Evolutionary conservation across 352 stramenopile species (phyloP), one percentile per base, ranked within the genome.

Genomic region (Pythium myriotylum): DNA sequence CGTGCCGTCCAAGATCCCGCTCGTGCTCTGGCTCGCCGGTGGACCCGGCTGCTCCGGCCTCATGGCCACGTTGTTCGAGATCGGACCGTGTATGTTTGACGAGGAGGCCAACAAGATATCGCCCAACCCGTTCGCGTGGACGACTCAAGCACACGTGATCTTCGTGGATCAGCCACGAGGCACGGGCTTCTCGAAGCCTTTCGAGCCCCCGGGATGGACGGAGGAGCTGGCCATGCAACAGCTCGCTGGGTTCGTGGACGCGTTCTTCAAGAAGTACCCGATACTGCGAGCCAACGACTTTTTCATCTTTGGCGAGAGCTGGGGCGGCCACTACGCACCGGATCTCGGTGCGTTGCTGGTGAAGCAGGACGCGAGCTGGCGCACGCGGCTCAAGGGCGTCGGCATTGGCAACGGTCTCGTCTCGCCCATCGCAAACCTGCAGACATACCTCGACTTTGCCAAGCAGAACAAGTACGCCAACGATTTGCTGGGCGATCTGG

Each of bases 1-100:
- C 13, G 19, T 9, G n/a, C n/a, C 12, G 39, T 46, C 24, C 40
- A 55, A 59, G 3, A 62, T 72, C 19, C 97, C 97, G 0, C 79
- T 99, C 23, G 81, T 99, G 10, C 62, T 99, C 8, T 99, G 97
- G 97, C 77, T 99, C 6, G 98, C 94, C 8, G 96, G 97, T 27
- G 97, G 96, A 16, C 96, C 97, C 10, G 96, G 96, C 1, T 99
- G 97, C 79, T 98, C 91, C 5, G 96, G 89, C 8, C 77, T 96
- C 13, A 75, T 99, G 24, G 97, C 84, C 0, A 73, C 98, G 3
- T 72, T 99, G 2, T 96, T 95, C 22, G 97, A 99, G 67, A 98
- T 99, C 72, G 97, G 97, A 7, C 97, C 97, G 29, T 99, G 97
- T 66, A 88, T 65, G 19, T 91, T 91, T 54, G 81, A 91, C 54